Percentiles rank a stretch among this genome's conserved stretches.
Conservation (phyloP, 1,284 basidiomycete genomes). For the Trametes pubescens region DNA sequence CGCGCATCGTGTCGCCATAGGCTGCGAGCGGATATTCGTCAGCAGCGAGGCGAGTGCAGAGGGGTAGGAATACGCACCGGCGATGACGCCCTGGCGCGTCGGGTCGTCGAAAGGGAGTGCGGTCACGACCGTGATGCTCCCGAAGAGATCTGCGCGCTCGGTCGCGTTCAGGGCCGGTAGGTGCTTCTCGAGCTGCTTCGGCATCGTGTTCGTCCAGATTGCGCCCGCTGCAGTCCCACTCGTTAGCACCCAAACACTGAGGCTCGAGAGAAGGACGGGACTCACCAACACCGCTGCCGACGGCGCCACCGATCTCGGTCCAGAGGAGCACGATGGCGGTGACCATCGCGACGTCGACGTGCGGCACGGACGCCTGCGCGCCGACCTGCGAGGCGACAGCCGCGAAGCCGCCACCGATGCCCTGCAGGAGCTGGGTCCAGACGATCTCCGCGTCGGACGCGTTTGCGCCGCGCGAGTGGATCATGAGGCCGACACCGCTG, state of each 20-base stretch:
- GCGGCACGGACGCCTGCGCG: constrained; percentile 81
- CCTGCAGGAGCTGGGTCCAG: constrained; percentile 80
- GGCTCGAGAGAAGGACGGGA: constrained; percentile 13
- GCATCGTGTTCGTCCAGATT: constrained; percentile 70
- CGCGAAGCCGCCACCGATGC: constrained; percentile 82
- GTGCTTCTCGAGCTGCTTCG: constrained; percentile 59
- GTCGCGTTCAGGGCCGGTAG: constrained; percentile 54
- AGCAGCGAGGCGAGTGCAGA: neutral
- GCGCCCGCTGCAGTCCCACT: constrained; percentile 51
- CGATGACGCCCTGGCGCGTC: constrained; percentile 65
- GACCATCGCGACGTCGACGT: constrained; percentile 81
- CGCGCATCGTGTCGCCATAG: constrained; percentile 63
- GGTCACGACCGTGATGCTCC: constrained; percentile 58
- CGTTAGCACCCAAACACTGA: neutral
- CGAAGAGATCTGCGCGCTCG: constrained; percentile 53
- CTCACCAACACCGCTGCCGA: constrained; percentile 71
- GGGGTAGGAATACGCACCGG: constrained; percentile 41
- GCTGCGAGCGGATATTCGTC: constrained; percentile 41
- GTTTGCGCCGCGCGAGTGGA: constrained; percentile 71
- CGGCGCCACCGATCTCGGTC: constrained; percentile 80
- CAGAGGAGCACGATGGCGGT: constrained; percentile 84
- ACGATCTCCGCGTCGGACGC: constrained; percentile 69
- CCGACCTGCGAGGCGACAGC: constrained; percentile 75
- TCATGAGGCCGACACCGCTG: constrained; percentile 76
- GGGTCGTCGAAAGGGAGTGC: constrained; percentile 58